Percentiles rank a stretch among this genome's conserved stretches.
phyloP scores from a whole-genome alignment of 2,329 filamentous ascomycete species.

The Talaromyces sp. region DNA sequence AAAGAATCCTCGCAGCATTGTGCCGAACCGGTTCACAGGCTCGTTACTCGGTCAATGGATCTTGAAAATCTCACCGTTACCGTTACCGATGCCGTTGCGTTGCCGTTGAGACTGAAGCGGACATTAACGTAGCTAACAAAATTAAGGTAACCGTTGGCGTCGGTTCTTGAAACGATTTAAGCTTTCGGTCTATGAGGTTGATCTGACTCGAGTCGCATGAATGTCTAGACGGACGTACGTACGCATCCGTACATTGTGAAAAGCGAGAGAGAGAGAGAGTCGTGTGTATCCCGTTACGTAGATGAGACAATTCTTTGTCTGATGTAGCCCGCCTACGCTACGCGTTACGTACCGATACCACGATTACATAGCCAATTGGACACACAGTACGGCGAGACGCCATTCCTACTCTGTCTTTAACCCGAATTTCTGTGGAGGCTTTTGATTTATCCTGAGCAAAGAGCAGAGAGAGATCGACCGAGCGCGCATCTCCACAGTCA shows the following conservation, averaged over 20 bases:
- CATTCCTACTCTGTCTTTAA: neutral
- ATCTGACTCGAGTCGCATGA: slow-evolving; percentile 1
- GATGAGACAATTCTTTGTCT: neutral
- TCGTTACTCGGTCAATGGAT: neutral
- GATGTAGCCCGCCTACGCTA: neutral
- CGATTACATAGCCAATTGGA: neutral
- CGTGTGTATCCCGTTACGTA: neutral
- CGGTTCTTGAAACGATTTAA: neutral
- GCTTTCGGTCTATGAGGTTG: neutral
- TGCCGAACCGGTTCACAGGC: neutral
- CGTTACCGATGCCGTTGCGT: neutral
- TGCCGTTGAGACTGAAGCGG: neutral
- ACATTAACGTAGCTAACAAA: neutral
- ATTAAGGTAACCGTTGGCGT: neutral
- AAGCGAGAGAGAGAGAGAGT: neutral
- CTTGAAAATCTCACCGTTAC: neutral
- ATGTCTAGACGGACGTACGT: neutral
- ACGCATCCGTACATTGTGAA: neutral
- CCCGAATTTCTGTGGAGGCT: neutral
- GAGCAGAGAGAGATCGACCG: neutral
- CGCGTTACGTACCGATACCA: neutral
- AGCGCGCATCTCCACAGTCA: neutral
- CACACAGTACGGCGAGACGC: neutral
- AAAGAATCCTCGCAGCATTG: neutral
- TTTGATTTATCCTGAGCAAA: neutral